These are phyloP conservation scores for Apiotrichum sp. DNA, from an alignment of 1,284 basidiomycete genomes.

Conservation along the genomic window DNA sequence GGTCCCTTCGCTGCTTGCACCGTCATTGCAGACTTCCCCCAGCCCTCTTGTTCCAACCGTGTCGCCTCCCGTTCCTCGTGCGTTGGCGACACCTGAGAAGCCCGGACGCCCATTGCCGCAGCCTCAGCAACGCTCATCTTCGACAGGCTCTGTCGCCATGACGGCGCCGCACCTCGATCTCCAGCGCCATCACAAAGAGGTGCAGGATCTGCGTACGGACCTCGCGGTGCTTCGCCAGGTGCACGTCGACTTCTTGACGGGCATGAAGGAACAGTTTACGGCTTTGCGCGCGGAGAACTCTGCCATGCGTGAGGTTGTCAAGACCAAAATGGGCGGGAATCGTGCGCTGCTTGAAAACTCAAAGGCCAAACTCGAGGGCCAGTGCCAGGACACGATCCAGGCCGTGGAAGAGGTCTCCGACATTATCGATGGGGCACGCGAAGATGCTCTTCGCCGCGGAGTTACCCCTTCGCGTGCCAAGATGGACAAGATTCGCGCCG, in stretches of 20 bases:
- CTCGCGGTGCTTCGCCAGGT: conserved; percentile 88
- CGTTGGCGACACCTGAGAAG: conserved; percentile 15
- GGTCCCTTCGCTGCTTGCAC: conserved; percentile 39
- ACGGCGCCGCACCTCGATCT: conserved; percentile 57
- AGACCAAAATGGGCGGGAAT: conserved; percentile 73
- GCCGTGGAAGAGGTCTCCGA: conserved; percentile 92
- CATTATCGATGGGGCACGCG: conserved; percentile 79
- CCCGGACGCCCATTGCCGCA: conserved; percentile 11
- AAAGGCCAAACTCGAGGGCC: conserved; percentile 79
- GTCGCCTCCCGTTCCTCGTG: conserved; percentile 12
- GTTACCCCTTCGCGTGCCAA: conserved; percentile 72
- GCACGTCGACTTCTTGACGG: conserved; percentile 84
- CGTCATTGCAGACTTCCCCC: background rate
- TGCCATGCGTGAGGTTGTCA: conserved; percentile 77
- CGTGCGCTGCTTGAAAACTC: conserved; percentile 85
- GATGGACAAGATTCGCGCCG: conserved; percentile 66
- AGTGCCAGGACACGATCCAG: conserved; percentile 84
- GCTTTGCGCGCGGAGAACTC: conserved; percentile 74
- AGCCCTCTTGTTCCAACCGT: background rate
- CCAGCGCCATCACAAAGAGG: conserved; percentile 86
- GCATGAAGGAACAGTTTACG: conserved; percentile 77
- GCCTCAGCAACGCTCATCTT: background rate
- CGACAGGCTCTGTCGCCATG: background rate
- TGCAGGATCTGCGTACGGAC: conserved; percentile 86
- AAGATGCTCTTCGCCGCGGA: conserved; percentile 85